Evolutionary conservation across 2,329 filamentous ascomycete genomes (phyloP).

Genomic region (Neospermospora avenae): DNA sequence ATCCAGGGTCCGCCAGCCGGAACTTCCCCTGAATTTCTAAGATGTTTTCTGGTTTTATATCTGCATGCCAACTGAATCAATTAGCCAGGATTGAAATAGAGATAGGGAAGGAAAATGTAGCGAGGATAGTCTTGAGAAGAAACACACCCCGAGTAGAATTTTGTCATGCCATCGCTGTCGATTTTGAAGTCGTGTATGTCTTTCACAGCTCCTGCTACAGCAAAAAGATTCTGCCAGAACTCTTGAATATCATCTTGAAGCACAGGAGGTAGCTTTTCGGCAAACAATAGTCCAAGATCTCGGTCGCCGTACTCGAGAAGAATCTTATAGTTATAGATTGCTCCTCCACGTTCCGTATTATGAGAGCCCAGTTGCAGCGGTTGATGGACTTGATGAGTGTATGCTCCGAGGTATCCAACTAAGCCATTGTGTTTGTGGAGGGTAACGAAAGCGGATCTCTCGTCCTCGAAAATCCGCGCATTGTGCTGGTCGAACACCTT

Average conservation of each 20-base stretch:
- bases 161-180: background rate
- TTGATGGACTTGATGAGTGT: too few relatives aligned
- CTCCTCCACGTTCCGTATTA: too few relatives aligned
- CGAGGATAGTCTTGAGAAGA: too few relatives aligned
- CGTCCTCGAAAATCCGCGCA: background rate
- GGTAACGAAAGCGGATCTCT: background rate
- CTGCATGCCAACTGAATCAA: constrained; percentile 34
- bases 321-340: background rate
- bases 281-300: constrained; percentile 35
- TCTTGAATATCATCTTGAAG: constrained; percentile 28
- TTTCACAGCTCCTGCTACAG: constrained; percentile 33
- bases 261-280: constrained; percentile 30
- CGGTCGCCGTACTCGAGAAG: constrained; percentile 34
- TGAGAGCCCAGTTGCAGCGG: too few relatives aligned
- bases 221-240: constrained; percentile 36
- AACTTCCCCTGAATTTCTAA: constrained; percentile 33
- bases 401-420: background rate
- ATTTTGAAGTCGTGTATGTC: constrained; percentile 26
- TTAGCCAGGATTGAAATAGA: background rate
- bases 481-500: background rate
- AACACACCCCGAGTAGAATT: background rate
- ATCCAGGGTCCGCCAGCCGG: constrained; percentile 40
- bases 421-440: background rate
- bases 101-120: too few relatives aligned
- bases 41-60: constrained; percentile 39